Conservation (phyloP, 768 basidiomycete species). For the Mycena venus region DNA sequence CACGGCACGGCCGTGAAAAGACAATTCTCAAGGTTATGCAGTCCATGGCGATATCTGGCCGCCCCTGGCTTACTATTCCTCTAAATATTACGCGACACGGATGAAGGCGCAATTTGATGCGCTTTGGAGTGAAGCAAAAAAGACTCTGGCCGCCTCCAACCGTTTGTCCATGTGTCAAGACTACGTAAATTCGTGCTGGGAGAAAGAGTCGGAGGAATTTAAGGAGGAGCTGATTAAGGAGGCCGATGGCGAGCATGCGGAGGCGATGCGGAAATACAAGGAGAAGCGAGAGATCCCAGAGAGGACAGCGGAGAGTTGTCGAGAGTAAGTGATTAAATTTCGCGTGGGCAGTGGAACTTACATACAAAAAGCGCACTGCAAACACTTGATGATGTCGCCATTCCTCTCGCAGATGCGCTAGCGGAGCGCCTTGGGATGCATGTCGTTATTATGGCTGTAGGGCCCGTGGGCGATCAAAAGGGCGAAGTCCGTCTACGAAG, state of each 20-base stretch:
- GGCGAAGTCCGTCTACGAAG: not conserved
- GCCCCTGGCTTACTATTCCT: not conserved
- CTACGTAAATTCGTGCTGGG: not conserved
- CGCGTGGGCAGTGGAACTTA: not conserved
- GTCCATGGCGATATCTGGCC: no score
- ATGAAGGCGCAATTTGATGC: slow-evolving; percentile 16
- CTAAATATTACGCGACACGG: not conserved
- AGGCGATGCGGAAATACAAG: not conserved
- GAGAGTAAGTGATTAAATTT: slow-evolving; percentile 5
- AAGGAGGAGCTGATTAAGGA: not conserved
- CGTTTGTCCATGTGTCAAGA: not conserved
- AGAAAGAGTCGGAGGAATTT: not conserved
- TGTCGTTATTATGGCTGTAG: not conserved
- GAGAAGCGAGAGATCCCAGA: not conserved
- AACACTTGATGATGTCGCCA: not conserved
- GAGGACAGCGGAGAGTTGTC: not conserved
- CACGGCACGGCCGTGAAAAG: no score
- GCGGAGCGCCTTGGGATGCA: slow-evolving; percentile 11
- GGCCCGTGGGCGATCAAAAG: not conserved
- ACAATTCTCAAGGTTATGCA: no score
- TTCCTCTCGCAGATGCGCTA: slow-evolving; percentile 3
- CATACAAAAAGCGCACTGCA: not conserved
- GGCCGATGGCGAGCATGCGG: not conserved
- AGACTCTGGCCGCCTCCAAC: not conserved
- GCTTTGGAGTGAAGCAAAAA: slow-evolving; percentile 2